Evolutionary conservation across 163 green algal genomes (phyloP).

Genomic region (Chlorella variabilis): DNA sequence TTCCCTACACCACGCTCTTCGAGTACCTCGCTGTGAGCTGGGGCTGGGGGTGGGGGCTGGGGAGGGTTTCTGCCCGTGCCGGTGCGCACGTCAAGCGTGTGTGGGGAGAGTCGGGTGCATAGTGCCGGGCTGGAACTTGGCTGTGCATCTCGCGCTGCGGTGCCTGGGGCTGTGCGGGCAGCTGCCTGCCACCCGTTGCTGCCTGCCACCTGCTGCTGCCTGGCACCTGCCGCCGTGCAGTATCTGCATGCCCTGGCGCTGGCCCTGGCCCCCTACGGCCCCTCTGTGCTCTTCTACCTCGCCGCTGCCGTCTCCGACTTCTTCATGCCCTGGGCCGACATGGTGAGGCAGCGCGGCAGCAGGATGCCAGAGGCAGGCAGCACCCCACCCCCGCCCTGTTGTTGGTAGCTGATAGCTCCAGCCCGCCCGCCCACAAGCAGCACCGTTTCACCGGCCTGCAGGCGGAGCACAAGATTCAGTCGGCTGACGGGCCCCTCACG

Average conservation of each 20-base stretch:
- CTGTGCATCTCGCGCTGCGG: no score
- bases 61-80: no score
- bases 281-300: slow-evolving; percentile 87
- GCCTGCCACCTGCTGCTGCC: background rate
- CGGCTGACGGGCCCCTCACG: slow-evolving; percentile 66
- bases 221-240: slow-evolving; percentile 32
- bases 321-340: slow-evolving; percentile 92
- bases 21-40: slow-evolving; percentile 84
- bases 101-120: no score
- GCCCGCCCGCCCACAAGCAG: background rate
- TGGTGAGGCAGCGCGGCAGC: slow-evolving; percentile 64
- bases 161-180: no score
- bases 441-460: slow-evolving; percentile 39
- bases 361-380: background rate
- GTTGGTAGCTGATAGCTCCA: background rate
- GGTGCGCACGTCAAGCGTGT: no score
- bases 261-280: slow-evolving; percentile 54
- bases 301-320: slow-evolving; percentile 98
- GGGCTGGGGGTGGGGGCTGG: no score
- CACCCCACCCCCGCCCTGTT: background rate
- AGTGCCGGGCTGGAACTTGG: no score
- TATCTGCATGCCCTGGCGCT: slow-evolving; percentile 52
- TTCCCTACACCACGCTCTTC: slow-evolving; percentile 95
- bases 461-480: slow-evolving; percentile 99
- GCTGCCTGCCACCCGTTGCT: no score